Base-by-base conservation (phyloP, 2,329 filamentous ascomycete genomes). In the Fusarium mundagurra region DNA sequence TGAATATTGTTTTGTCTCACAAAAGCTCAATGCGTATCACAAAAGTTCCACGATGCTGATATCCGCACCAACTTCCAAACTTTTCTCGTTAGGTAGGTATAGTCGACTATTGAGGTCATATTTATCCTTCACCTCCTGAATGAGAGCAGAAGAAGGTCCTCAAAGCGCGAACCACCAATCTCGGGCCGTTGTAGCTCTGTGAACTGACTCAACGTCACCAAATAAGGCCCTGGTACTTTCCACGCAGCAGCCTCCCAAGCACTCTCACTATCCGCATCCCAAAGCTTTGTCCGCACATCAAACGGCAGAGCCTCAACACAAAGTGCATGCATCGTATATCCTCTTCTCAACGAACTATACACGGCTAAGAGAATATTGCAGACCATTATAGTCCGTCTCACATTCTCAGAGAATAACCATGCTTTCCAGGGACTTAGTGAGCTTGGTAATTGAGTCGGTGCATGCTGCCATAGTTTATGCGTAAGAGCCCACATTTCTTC, bases 371-470 rank as follows among this genome's bases (percentile, higher is more conserved):
- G 48, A 0, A 69, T 69, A 1, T 69, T 69, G 4, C 66, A 69
- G 7, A 69, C 43, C 38, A 69, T 55, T 0, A 69, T 50, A 14
- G 66, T 69, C 7, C 66, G 17, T 17, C 66, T 39, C 0, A 69
- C 66, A 27, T 29, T 69, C 14, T 69, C 66, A 0, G 66, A 69
- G 7, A 69, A 69, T 2, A 69, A 1, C 66, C 66, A 69, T 16
- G 66, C 66, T 33, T 57, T 66, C 66, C 66, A 69, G 0, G 48
- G 66, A 31, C 41, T 69, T 1, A 69, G 17, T 5, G 64, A 51
- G 11, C 57, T 55, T 4, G 66, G 47, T 3, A 69, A 18, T 44
- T 69, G 66, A 4, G 20, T 55, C 0, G 66, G 66, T 1, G 66
- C 66, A 11, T 45, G 18, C 0, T 69, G 66, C 66, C 66, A 69